phyloP scores from a whole-genome alignment of 768 basidiomycete genomes.

The Gelatoporia subvermispora region DNA sequence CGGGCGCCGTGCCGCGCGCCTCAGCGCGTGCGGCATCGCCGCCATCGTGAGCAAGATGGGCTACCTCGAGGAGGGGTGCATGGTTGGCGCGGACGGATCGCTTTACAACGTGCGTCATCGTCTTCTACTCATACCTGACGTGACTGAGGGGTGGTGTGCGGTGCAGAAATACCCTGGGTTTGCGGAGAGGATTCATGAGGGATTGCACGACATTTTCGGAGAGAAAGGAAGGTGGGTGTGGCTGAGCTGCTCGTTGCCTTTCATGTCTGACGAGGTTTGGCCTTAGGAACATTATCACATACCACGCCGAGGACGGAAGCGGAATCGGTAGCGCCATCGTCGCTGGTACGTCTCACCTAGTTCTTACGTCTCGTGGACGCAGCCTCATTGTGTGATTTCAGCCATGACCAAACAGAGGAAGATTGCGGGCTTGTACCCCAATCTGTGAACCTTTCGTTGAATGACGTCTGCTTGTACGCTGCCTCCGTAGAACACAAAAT shows the following conservation, averaged over 20 bases:
- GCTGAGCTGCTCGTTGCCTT: not conserved
- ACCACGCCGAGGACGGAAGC: conserved; percentile 87
- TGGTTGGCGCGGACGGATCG: conserved; percentile 91
- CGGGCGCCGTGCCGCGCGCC: conserved; percentile 81
- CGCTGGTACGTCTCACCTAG: conserved; percentile 49
- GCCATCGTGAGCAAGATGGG: conserved; percentile 95
- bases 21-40: conserved; percentile 94
- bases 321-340: conserved; percentile 98
- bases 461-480: no score
- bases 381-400: conserved; percentile 24
- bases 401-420: conserved; percentile 89
- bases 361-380: not conserved
- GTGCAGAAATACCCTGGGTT: conserved; percentile 95
- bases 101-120: conserved; percentile 71
- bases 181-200: conserved; percentile 88
- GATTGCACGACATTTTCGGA: conserved; percentile 90
- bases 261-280: not conserved
- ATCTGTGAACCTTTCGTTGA: conserved; percentile 32
- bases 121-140: not conserved
- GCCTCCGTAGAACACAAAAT: no score
- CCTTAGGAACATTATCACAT: conserved; percentile 64
- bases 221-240: conserved; percentile 81
- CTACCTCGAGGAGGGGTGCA: conserved; percentile 85
- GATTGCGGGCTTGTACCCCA: conserved; percentile 52
- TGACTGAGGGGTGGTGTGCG: not conserved